These are phyloP conservation scores for Cyberlindnera xishuangbannaensis DNA, from an alignment of 805 yeast genomes.

Conservation along the genomic window DNA sequence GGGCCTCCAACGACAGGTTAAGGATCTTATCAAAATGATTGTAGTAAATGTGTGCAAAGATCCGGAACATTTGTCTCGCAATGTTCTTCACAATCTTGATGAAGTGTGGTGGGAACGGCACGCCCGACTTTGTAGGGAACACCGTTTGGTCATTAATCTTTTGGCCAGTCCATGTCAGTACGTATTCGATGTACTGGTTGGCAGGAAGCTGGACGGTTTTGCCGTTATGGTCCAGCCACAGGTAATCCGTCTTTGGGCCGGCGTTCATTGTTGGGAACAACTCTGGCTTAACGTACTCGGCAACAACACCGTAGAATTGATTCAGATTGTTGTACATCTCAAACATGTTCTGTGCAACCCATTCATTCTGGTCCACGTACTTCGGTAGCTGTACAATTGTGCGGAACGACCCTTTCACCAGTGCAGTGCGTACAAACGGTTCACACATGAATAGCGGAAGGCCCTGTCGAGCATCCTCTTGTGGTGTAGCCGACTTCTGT, in stretches of 20 bases:
- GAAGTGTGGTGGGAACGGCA: conserved; percentile 84
- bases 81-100: conserved; percentile 80
- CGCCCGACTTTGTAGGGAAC: conserved; percentile 87
- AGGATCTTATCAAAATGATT: conserved; percentile 91
- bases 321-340: conserved; percentile 82
- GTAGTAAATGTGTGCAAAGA: conserved; percentile 91
- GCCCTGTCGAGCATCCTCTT: conserved; percentile 16
- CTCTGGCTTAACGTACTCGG: conserved; percentile 88
- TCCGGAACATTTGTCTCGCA: conserved; percentile 86
- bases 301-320: conserved; percentile 84
- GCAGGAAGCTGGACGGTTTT: conserved; percentile 88
- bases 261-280: conserved; percentile 93
- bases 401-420: conserved; percentile 94
- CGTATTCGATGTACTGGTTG: conserved; percentile 85
- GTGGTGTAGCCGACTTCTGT: conserved; percentile 7
- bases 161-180: conserved; percentile 81
- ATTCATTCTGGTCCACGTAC: conserved; percentile 90
- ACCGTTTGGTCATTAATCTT: conserved; percentile 84
- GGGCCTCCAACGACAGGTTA: conserved; percentile 92
- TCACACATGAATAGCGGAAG: conserved; percentile 68
- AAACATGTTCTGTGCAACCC: conserved; percentile 91
- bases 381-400: conserved; percentile 94
- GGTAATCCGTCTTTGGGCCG: conserved; percentile 84
- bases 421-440: conserved; percentile 88
- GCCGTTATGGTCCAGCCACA: conserved; percentile 81